These are phyloP conservation scores for Yamagishiella unicocca DNA, from an alignment of 139 green algal species.

Conservation along the genomic window DNA sequence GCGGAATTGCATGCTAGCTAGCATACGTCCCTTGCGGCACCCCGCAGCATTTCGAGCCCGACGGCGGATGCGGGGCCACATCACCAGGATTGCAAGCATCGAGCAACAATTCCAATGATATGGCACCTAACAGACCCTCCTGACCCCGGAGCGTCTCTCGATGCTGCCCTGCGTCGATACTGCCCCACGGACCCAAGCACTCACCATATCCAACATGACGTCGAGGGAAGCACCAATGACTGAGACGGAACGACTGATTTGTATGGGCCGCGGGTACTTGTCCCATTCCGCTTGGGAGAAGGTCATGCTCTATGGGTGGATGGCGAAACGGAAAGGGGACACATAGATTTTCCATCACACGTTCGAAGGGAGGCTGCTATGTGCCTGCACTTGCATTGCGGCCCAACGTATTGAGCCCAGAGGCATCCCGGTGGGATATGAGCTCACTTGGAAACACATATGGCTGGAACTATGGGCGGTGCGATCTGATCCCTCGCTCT, in stretches of 20 bases:
- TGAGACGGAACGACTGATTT: background rate
- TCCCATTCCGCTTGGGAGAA: slow-evolving; percentile 1
- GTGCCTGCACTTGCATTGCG: background rate
- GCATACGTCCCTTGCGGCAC: too few relatives aligned
- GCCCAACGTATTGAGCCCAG: background rate
- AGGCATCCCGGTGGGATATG: background rate
- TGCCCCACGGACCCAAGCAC: background rate
- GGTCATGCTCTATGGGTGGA: background rate
- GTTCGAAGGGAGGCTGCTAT: too few relatives aligned
- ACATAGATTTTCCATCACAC: too few relatives aligned
- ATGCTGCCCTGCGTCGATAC: background rate
- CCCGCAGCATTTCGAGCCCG: too few relatives aligned
- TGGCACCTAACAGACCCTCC: too few relatives aligned
- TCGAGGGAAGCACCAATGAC: background rate
- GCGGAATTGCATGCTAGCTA: too few relatives aligned
- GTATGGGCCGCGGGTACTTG: background rate
- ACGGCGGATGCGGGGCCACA: too few relatives aligned
- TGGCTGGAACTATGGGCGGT: background rate
- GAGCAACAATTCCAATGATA: too few relatives aligned
- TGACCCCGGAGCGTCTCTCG: too few relatives aligned
- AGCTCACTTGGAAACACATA: background rate
- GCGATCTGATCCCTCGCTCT: background rate
- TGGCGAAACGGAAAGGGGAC: background rate
- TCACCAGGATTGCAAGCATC: too few relatives aligned
- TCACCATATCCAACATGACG: background rate